A percentile compares a stretch with the other conserved stretches of the same genome.
Conservation (phyloP, 225 moss, liverwort and hornwort genomes). For the Straminergon stramineum region DNA sequence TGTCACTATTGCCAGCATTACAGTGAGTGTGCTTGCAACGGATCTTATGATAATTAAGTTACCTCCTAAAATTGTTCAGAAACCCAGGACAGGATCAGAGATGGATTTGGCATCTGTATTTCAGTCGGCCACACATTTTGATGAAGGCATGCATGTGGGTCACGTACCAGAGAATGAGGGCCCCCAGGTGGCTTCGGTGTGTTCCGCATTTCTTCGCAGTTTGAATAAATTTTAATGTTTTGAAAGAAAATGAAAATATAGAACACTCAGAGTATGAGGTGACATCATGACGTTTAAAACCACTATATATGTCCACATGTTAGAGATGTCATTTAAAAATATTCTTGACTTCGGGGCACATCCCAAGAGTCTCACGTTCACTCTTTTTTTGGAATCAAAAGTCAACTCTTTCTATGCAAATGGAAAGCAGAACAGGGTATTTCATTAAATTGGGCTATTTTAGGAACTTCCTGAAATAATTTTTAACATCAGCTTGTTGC, state of each 20-base stretch:
- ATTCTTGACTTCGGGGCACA: not conserved
- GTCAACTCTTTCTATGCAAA: not conserved
- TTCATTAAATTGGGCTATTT: not conserved
- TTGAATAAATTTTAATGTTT: not conserved
- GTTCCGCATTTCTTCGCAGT: not conserved
- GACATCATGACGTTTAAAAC: not conserved
- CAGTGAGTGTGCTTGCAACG: not conserved
- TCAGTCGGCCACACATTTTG: not conserved
- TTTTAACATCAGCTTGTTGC: no score
- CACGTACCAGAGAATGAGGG: no score
- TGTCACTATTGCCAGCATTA: not conserved
- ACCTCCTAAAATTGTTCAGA: not conserved
- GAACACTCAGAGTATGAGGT: not conserved
- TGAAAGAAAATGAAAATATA: not conserved
- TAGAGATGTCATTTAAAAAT: not conserved
- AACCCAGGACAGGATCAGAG: not conserved
- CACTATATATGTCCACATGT: not conserved
- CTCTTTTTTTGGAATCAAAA: not conserved
- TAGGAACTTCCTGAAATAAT: not conserved
- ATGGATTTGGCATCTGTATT: not conserved
- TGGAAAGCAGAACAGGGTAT: not conserved
- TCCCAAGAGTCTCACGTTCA: not conserved
- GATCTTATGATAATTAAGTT: not conserved
- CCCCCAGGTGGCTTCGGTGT: not conserved
- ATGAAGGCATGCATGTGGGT: no score